phyloP scores from a whole-genome alignment of 2,329 filamentous ascomycete genomes.

The Colletotrichum cordylinicola region DNA sequence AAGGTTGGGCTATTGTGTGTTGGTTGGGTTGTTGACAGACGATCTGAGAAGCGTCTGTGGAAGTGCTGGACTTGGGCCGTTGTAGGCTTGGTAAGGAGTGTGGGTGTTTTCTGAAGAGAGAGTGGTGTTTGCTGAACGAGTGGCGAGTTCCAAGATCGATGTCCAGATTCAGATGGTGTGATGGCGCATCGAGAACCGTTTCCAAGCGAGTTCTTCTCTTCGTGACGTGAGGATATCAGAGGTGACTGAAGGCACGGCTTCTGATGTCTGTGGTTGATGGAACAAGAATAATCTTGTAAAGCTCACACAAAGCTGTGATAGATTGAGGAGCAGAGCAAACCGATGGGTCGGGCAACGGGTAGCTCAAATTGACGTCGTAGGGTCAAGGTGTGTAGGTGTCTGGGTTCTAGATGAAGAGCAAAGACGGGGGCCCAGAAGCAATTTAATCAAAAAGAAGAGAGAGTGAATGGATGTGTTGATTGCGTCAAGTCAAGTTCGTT shows the following conservation, averaged over 20 bases:
- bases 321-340: background rate
- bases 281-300: background rate
- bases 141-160: background rate
- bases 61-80: background rate
- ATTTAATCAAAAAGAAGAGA: conserved; percentile 9
- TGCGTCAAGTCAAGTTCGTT: conserved; percentile 7
- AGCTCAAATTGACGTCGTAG: conserved; percentile 4
- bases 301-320: background rate
- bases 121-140: background rate
- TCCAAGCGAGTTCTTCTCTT: background rate
- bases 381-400: conserved; percentile 10
- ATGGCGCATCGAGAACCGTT: conserved; percentile 20
- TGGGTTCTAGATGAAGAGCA: background rate
- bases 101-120: background rate
- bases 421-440: conserved; percentile 3
- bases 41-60: conserved; percentile 1
- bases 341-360: background rate
- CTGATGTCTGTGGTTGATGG: background rate
- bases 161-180: conserved; percentile 19
- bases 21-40: background rate
- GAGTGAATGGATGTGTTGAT: conserved; percentile 9
- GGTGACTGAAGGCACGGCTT: background rate
- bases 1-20: conserved; percentile 15
- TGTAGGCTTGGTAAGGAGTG: background rate
- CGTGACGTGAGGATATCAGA: background rate